Base-by-base conservation (phyloP, 1,284 basidiomycete genomes). In the Wallemia hederae region DNA sequence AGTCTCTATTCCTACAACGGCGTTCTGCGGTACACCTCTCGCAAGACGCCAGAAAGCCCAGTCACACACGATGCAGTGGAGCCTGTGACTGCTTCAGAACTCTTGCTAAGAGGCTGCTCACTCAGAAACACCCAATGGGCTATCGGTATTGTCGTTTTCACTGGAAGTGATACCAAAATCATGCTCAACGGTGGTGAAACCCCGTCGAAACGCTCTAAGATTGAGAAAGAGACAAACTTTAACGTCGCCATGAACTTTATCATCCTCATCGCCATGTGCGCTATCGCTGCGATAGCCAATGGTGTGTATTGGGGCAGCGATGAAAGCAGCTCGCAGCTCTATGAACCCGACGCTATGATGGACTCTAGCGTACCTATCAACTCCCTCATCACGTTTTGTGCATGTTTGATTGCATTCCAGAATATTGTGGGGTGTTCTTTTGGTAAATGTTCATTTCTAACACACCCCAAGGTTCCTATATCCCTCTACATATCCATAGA, bases 181-280 rank as follows among this genome's bases (percentile, higher is more conserved):
- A 92, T 97, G 85, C 74, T 96, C 65, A 98, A 97, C 67, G 86
- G 86, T 34, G 89, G 89, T 25, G 82, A 81, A 19, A 90, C 87
- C 0, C 87, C 87, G 0, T 88, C 85, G 22, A 97, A 97, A 69
- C 83, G 87, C 61, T 85, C 82, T 67, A 96, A 94, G 76, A 94
- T 97, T 68, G 90, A 96, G 73, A 84, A 81, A 73, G 91, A 97
- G 75, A 97, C 92, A n/a, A 96, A 94, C 70, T 92, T 90, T 76
- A 96, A 96, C 69, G 91, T 97, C 65, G 74, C 91, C 60, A 85
- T 92, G 75, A 97, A 97, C 72, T 96, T 97, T 68, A 72, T 78
- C 60, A 72, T 96, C 62, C 75, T 97, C 60, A 70, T 83, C 58
- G 61, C 78, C 55, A 86, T 97, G 74, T 96, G 90, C 70, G 66